Evolutionary conservation across 306 rosid genomes (phyloP).

Genomic region (Rosa multiflora): DNA sequence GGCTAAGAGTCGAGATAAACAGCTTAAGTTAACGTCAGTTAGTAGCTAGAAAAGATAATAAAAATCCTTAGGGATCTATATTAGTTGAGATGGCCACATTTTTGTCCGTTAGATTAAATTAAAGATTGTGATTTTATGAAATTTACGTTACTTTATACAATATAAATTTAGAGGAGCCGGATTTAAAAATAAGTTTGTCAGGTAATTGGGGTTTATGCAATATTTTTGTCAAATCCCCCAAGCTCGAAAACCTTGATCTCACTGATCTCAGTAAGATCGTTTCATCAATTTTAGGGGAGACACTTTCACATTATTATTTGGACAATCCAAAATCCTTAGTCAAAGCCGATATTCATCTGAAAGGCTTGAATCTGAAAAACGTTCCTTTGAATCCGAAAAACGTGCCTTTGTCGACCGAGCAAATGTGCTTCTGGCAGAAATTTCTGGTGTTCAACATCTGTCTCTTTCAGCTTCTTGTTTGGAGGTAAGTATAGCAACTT

Average conservation of each 20-base stretch:
- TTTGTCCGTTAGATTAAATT: too few relatives aligned
- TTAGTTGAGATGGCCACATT: too few relatives aligned
- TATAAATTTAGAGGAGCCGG: too few relatives aligned
- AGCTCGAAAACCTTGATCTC: neutral
- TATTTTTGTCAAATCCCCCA: neutral
- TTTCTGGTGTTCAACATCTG: neutral
- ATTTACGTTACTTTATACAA: too few relatives aligned
- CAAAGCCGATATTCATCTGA: neutral
- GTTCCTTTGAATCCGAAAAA: too few relatives aligned
- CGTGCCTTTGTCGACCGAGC: neutral
- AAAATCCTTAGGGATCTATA: too few relatives aligned
- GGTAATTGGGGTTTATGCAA: neutral
- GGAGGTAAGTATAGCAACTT: neutral
- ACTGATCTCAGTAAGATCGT: neutral
- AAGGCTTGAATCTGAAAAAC: neutral
- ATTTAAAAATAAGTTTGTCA: neutral
- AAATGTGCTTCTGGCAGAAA: neutral
- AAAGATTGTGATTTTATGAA: too few relatives aligned
- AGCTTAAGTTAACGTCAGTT: too few relatives aligned
- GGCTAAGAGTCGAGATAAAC: too few relatives aligned
- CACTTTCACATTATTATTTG: neutral
- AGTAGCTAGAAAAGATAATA: too few relatives aligned
- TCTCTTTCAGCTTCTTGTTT: neutral
- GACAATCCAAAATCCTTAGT: neutral
- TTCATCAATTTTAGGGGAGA: too few relatives aligned